Percentiles rank a stretch among this genome's conserved stretches.
These are phyloP conservation scores for Fusarium sp. DNA, from an alignment of 2,329 filamentous ascomycete genomes.

Conservation along the genomic window DNA sequence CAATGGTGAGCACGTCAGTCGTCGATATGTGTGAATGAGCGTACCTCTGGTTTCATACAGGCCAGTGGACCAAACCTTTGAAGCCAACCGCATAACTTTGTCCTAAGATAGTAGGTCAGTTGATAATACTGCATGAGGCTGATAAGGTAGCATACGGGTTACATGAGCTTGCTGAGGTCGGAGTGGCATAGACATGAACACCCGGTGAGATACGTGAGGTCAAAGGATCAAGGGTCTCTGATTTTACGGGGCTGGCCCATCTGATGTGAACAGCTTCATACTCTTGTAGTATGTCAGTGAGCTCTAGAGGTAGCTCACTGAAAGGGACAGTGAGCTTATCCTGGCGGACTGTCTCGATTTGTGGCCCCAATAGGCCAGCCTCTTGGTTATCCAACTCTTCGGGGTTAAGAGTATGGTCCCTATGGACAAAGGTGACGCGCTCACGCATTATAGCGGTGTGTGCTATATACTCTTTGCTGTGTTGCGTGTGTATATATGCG, in stretches of 20 bases:
- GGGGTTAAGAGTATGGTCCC: slow-evolving; percentile 74
- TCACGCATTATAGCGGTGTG: slow-evolving; percentile 72
- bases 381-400: slow-evolving; percentile 70
- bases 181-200: slow-evolving; percentile 83
- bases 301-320: slow-evolving; percentile 78
- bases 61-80: slow-evolving; percentile 69
- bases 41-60: slow-evolving; percentile 60
- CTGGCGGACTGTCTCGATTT: slow-evolving; percentile 78
- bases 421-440: slow-evolving; percentile 82
- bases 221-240: slow-evolving; percentile 76
- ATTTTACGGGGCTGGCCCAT: slow-evolving; percentile 75
- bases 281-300: slow-evolving; percentile 72
- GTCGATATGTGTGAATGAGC: not conserved
- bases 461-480: not conserved
- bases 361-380: slow-evolving; percentile 67
- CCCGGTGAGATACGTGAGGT: slow-evolving; percentile 82
- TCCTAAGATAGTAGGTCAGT: slow-evolving; percentile 51
- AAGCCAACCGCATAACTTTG: slow-evolving; percentile 70
- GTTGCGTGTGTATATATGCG: not conserved
- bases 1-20: slow-evolving; percentile 20
- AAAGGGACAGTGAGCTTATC: slow-evolving; percentile 81
- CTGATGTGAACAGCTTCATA: slow-evolving; percentile 81
- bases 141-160: slow-evolving; percentile 42
- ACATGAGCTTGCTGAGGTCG: slow-evolving; percentile 49
- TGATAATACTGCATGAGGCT: not conserved